Base-by-base conservation (phyloP, 148 eudicot genomes). In the Rhododendron mucronatum region DNA sequence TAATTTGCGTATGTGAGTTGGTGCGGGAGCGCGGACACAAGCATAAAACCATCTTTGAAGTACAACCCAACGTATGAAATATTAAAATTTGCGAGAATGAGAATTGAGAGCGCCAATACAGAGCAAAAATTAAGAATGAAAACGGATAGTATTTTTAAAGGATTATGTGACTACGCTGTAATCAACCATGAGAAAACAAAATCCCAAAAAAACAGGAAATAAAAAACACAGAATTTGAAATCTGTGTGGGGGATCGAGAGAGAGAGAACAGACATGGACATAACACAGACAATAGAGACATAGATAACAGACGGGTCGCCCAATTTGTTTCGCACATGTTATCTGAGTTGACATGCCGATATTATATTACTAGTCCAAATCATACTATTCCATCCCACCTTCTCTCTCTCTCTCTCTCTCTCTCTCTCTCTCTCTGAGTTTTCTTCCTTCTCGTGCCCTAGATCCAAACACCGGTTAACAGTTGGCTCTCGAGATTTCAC, bases 371-470 rank as follows among this genome's bases (percentile, higher is more conserved):
- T 33, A 71, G 8, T 71, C 76, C 30, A 33, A 33, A 1, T 71
- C 39, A 75, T 35, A 75, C 26, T 6, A 37, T 15, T 28, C 4
- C 57, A 28, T 55, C 23, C 35, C 47, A 23, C 28, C 50, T 51
- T 39, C 9, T 41, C 44, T 41, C 47, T 9, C 7, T 39, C 41
- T 84, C 47, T 26, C 61, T 45, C 48, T 75, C 50, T 39, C 82
- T 55, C 45, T 44, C 75, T 71, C 41, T 84, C 85, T 69, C 41
- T 50, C 45, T 45, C 1, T 11, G 18, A 9, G 2, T 47, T 51
- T 74, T 51, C 80, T 73, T 84, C 65, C 45, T 41, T 84, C 65
- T 35, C 61, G 13, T 85, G 83, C 76, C 87, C 87, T 85, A 85
- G 87, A 85, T 85, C 87, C 78, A 44, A 85, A n/a, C 75, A 61